Evolutionary conservation across 306 rosid species (phyloP).

Genomic region (Rubus idaeus): DNA sequence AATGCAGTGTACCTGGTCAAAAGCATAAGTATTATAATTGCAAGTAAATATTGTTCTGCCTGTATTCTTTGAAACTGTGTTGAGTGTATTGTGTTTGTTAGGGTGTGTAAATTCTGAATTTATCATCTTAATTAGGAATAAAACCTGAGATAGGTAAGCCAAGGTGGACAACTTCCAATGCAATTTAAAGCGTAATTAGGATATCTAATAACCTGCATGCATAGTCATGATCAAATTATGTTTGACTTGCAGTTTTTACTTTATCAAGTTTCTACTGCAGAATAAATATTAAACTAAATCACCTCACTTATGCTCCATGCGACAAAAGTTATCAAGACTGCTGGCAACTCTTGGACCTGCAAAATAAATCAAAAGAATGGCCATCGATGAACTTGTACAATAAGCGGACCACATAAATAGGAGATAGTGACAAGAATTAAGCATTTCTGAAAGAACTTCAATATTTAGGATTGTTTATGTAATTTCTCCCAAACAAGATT

Average conservation of each 20-base stretch:
- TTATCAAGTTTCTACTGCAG: background rate
- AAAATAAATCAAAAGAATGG: constrained; percentile 16
- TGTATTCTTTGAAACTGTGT: background rate
- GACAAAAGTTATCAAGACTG: constrained; percentile 68
- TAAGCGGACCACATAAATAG: constrained; percentile 11
- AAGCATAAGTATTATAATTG: constrained; percentile 15
- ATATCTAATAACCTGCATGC: constrained; percentile 80
- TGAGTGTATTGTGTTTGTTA: background rate
- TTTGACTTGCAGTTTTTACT: background rate
- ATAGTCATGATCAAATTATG: background rate
- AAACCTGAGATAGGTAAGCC: constrained; percentile 89
- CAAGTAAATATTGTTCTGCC: constrained; percentile 8
- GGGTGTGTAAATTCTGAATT: background rate
- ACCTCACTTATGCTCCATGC: constrained; percentile 94
- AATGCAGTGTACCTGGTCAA: constrained; percentile 83
- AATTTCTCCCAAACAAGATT: background rate
- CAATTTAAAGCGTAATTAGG: constrained; percentile 75
- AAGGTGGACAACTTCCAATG: constrained; percentile 67
- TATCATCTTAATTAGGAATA: constrained; percentile 15
- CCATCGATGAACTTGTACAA: background rate
- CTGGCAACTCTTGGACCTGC: constrained; percentile 70
- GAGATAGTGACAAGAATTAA: background rate
- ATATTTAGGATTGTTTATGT: background rate
- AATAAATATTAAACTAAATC: constrained; percentile 1
- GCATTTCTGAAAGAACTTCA: background rate